Conservation (phyloP, 1,284 basidiomycete genomes). For the Exobasidium cylindrosporum region DNA sequence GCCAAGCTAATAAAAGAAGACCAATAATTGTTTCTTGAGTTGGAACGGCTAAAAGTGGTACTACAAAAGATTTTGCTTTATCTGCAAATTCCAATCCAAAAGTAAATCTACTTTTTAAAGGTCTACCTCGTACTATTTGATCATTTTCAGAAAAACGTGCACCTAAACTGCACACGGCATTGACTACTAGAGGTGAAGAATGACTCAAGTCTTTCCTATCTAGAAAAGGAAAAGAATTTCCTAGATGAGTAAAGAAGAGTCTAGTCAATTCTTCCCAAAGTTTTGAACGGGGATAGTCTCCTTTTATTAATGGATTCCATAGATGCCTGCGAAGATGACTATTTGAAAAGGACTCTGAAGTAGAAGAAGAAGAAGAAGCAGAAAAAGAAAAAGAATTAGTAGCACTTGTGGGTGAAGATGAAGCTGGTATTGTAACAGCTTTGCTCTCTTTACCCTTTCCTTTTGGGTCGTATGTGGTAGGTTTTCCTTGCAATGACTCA, state of each 20-base stretch:
- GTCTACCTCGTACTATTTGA: background rate
- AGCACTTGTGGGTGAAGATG: no score
- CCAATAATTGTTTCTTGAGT: background rate
- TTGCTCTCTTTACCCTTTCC: no score
- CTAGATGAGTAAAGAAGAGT: slow-evolving; percentile 8
- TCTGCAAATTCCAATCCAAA: slow-evolving; percentile 1
- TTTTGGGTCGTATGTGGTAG: no score
- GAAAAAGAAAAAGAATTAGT: no score
- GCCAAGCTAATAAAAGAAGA: background rate
- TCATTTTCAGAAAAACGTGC: background rate
- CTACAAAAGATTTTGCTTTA: slow-evolving; percentile 7
- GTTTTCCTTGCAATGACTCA: no score
- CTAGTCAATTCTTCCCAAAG: no score
- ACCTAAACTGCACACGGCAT: background rate
- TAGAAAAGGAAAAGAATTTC: background rate
- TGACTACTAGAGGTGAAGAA: background rate
- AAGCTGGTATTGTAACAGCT: no score
- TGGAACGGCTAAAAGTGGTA: background rate
- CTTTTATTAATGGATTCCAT: no score
- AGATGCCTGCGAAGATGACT: no score
- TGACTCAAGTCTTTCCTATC: background rate
- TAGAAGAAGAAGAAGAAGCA: no score
- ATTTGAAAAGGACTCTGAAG: no score
- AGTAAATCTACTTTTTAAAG: background rate
- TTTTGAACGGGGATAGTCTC: no score